Conservation (phyloP, 192 early-diverging fungal species). For the Umbelopsis vinacea region DNA sequence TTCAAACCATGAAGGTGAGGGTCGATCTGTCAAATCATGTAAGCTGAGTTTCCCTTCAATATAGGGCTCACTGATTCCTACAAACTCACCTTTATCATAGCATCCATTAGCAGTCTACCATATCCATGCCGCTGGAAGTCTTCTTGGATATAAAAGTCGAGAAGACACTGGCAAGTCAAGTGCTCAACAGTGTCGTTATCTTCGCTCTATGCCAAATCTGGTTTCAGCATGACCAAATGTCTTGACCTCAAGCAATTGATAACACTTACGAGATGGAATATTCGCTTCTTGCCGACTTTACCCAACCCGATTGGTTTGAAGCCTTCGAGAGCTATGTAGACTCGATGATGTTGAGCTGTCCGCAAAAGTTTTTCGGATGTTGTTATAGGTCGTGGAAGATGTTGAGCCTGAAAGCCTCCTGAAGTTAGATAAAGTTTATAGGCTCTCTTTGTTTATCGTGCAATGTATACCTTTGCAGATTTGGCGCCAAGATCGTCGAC, state of each 20-base stretch:
- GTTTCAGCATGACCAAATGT: not conserved
- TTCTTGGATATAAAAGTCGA: not conserved
- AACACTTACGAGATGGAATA: conserved; percentile 14
- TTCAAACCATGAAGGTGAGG: not conserved
- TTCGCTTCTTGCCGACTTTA: conserved; percentile 2
- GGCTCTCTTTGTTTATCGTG: not conserved
- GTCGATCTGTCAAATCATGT: not conserved
- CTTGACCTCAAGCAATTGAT: not conserved
- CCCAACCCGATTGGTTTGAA: not conserved
- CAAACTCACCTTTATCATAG: not conserved
- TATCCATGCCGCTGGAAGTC: not conserved
- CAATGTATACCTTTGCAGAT: conserved; percentile 2
- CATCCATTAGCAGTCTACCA: not conserved
- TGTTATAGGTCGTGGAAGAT: not conserved
- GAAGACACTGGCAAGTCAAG: not conserved
- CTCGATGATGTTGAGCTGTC: conserved; percentile 9
- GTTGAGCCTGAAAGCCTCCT: not conserved
- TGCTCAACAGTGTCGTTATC: not conserved
- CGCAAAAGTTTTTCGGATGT: not conserved
- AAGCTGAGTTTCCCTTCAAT: not conserved
- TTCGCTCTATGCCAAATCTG: not conserved
- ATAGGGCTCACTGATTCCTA: not conserved
- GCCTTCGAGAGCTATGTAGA: not conserved
- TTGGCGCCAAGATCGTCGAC: conserved; percentile 2
- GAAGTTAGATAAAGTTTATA: not conserved